phyloP scores from a whole-genome alignment of 768 basidiomycete species.

The Serendipita sp. region DNA sequence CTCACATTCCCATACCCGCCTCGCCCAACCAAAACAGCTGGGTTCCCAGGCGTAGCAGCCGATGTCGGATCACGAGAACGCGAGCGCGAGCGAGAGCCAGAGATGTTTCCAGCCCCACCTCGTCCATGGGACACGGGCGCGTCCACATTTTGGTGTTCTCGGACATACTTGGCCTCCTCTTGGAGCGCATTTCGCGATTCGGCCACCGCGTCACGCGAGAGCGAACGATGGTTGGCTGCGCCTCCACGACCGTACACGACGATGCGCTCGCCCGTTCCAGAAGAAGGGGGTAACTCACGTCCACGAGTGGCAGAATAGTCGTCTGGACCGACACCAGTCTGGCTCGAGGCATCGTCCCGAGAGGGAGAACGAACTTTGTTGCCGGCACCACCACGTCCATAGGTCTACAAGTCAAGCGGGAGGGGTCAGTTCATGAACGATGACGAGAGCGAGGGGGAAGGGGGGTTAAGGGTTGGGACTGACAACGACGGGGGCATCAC shows the following conservation, averaged over 20 bases:
- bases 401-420: neutral
- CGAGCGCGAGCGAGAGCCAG: neutral
- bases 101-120: constrained; percentile 2
- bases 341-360: neutral
- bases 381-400: constrained; percentile 5
- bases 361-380: neutral
- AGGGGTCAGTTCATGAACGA: neutral
- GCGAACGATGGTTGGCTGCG: neutral
- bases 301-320: constrained; percentile 3
- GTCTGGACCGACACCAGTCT: neutral
- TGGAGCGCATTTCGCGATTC: neutral
- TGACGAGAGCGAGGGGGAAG: neutral
- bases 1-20: neutral
- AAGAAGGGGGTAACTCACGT: neutral
- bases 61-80: neutral
- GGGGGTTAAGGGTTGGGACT: neutral
- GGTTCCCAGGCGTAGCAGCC: neutral
- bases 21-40: neutral
- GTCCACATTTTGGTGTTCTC: neutral
- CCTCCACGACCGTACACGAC: neutral
- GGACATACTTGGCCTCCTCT: constrained; percentile 5
- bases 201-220: neutral
- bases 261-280: neutral
- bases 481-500: neutral
- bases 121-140: neutral